phyloP scores from a whole-genome alignment of 805 yeast species.

The Lipomyces kockii region DNA sequence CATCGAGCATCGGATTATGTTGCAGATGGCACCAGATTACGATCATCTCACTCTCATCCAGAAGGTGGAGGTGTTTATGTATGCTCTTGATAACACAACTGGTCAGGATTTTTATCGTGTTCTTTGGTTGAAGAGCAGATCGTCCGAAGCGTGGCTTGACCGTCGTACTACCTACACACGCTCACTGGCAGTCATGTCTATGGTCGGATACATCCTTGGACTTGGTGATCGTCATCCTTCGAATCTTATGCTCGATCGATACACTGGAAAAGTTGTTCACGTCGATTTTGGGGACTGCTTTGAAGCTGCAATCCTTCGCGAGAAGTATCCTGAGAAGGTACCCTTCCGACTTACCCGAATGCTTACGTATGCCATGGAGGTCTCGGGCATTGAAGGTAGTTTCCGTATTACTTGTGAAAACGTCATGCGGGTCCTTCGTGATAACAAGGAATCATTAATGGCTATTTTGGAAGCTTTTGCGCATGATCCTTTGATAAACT shows the following conservation, averaged over 20 bases:
- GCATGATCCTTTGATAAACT: conserved; percentile 94
- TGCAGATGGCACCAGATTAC: conserved; percentile 97
- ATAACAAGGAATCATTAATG: conserved; percentile 93
- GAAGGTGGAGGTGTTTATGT: conserved; percentile 94
- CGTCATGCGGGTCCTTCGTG: conserved; percentile 92
- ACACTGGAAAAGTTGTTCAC: conserved; percentile 94
- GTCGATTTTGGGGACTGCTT: conserved; percentile 99
- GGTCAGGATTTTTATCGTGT: conserved; percentile 97
- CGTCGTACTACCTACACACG: conserved; percentile 95
- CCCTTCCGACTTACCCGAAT: conserved; percentile 96
- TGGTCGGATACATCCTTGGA: conserved; percentile 97
- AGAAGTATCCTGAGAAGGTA: conserved; percentile 96
- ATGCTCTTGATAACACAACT: conserved; percentile 91
- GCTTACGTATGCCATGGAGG: conserved; percentile 99
- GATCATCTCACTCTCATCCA: conserved; percentile 86
- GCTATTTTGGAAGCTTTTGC: conserved; percentile 98
- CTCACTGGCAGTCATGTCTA: conserved; percentile 96
- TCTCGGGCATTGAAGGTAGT: conserved; percentile 96
- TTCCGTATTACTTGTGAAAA: conserved; percentile 96
- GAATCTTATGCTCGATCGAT: conserved; percentile 89
- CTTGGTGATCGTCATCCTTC: conserved; percentile 98
- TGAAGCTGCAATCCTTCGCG: conserved; percentile 95
- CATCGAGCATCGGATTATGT: conserved; percentile 93
- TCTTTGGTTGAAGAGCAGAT: conserved; percentile 92
- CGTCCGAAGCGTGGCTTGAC: conserved; percentile 97